Percentiles rank a stretch among this genome's conserved stretches.
These are phyloP conservation scores for Dorcoceras hygrometricum DNA, from an alignment of 257 asterid species.

Conservation along the genomic window DNA sequence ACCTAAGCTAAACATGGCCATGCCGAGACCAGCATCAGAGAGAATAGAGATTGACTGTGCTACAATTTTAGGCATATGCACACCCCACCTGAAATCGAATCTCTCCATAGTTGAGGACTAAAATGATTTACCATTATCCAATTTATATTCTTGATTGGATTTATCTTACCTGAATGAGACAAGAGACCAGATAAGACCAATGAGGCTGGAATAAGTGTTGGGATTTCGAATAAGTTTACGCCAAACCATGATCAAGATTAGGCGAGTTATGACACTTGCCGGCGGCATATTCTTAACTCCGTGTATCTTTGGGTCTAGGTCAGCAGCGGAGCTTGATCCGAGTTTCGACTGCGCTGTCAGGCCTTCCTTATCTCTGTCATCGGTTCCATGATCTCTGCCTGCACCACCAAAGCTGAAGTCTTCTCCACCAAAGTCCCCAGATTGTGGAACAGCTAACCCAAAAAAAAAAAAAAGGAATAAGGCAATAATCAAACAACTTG, in stretches of 20 bases:
- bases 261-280: constrained; percentile 94
- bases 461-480: no score
- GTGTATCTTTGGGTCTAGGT: constrained; percentile 41
- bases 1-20: constrained; percentile 99
- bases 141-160: constrained; percentile 3
- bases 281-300: constrained; percentile 90
- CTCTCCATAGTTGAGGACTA: constrained; percentile 7
- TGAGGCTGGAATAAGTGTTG: constrained; percentile 92
- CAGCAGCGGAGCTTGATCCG: constrained; percentile 51
- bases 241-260: constrained; percentile 97
- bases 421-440: constrained; percentile 54
- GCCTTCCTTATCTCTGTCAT: constrained; percentile 56
- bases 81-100: constrained; percentile 62
- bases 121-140: not conserved
- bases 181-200: constrained; percentile 88
- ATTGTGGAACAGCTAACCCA: constrained; percentile 54
- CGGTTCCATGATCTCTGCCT: constrained; percentile 54
- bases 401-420: constrained; percentile 69
- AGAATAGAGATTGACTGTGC: constrained; percentile 67
- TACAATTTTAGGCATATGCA: constrained; percentile 75
- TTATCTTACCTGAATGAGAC: constrained; percentile 56
- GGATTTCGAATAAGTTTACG: constrained; percentile 97
- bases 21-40: constrained; percentile 97
- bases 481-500: constrained; percentile 23
- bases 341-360: constrained; percentile 49